These are phyloP conservation scores for Cadophora gregata DNA, from an alignment of 2,329 filamentous ascomycete genomes.

Conservation along the genomic window DNA sequence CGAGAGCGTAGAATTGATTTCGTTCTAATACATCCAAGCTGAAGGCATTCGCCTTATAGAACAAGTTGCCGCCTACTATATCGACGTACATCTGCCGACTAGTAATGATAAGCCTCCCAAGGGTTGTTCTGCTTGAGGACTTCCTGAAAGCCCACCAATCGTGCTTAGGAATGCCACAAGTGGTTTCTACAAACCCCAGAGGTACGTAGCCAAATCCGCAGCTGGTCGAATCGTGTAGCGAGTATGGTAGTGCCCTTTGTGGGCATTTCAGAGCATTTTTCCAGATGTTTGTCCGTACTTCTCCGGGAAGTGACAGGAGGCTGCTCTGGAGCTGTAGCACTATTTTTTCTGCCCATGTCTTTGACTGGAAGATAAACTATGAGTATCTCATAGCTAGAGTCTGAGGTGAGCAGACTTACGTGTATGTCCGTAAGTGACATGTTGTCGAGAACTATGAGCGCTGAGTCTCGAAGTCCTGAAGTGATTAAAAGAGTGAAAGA, in stretches of 20 bases:
- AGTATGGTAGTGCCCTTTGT: background rate
- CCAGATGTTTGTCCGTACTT: background rate
- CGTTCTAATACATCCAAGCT: background rate
- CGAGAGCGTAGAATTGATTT: background rate
- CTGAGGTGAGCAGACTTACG: background rate
- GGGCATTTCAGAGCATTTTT: background rate
- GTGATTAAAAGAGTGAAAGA: too few relatives aligned
- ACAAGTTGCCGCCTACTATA: background rate
- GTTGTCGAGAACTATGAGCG: background rate
- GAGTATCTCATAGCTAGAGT: background rate
- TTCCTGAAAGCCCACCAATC: too few relatives aligned
- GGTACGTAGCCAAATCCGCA: too few relatives aligned
- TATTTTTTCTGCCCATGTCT: background rate
- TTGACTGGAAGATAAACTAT: background rate
- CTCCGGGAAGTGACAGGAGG: background rate
- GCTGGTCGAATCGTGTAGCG: too few relatives aligned
- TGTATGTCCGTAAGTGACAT: background rate
- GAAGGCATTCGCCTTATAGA: background rate
- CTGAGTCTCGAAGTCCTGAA: too few relatives aligned
- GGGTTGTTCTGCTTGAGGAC: background rate
- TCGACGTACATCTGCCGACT: background rate
- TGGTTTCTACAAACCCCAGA: too few relatives aligned
- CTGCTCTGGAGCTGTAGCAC: background rate
- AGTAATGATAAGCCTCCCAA: background rate
- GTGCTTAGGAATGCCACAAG: too few relatives aligned